Conservation (phyloP, 345 rosid genomes). For the Streptanthus diversifolius region DNA sequence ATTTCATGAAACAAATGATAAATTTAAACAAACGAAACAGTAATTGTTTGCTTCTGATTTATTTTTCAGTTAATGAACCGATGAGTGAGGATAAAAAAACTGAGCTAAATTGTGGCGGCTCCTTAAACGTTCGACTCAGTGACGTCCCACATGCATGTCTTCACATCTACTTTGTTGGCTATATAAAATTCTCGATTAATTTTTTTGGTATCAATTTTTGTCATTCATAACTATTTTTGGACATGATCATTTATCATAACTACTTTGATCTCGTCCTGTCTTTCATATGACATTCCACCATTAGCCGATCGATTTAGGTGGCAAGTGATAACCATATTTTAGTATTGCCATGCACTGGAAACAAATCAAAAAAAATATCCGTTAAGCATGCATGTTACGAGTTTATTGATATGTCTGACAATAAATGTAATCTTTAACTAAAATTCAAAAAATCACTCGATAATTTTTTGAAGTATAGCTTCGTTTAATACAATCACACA, state of each 20-base stretch:
- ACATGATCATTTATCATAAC: not conserved
- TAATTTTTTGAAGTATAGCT: not conserved
- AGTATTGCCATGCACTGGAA: not conserved
- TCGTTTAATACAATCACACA: conserved; percentile 7
- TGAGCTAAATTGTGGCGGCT: conserved; percentile 11
- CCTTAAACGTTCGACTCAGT: conserved; percentile 13
- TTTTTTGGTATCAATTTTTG: not conserved
- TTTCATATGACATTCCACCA: not conserved
- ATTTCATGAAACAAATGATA: no score
- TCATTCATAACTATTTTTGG: not conserved
- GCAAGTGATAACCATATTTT: not conserved
- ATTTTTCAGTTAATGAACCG: not conserved
- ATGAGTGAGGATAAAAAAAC: not conserved
- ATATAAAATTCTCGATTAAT: not conserved
- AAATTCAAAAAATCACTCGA: not conserved
- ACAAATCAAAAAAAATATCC: no score
- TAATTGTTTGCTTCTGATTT: no score
- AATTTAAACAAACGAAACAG: not conserved
- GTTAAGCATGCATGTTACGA: no score
- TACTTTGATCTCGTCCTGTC: not conserved
- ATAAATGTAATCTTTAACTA: conserved; percentile 3
- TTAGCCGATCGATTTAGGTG: not conserved
- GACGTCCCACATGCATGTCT: conserved; percentile 2
- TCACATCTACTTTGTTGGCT: conserved; percentile 17
- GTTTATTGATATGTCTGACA: conserved; percentile 12